A percentile compares a stretch with the other conserved stretches of the same genome.
Conservation (phyloP, 2,329 filamentous ascomycete species). For the Pyrenochaeta sp. region DNA sequence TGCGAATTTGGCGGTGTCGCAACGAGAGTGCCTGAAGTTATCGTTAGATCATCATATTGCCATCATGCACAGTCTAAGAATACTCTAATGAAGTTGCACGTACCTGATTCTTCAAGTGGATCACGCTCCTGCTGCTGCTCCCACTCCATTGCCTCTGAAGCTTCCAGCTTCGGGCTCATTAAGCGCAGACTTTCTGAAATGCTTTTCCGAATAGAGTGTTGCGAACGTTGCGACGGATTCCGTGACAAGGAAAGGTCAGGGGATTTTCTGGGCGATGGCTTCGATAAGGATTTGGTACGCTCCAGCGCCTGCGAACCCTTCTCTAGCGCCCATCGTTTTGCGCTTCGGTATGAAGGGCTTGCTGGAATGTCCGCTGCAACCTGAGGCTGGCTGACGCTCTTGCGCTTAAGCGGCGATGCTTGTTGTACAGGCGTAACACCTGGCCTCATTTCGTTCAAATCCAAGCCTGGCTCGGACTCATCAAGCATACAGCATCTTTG, state of each 20-base stretch:
- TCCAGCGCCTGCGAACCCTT: constrained; percentile 48
- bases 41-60: constrained; percentile 4
- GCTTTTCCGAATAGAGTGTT: constrained; percentile 44
- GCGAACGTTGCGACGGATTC: constrained; percentile 42
- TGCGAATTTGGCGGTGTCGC: constrained; percentile 40
- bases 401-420: constrained; percentile 42
- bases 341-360: constrained; percentile 45
- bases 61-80: not conserved
- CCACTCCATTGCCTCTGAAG: constrained; percentile 39
- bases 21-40: constrained; percentile 28
- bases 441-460: constrained; percentile 36
- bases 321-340: constrained; percentile 47
- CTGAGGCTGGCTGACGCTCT: constrained; percentile 37
- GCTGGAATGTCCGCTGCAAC: constrained; percentile 33
- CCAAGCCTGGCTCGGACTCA: constrained; percentile 44
- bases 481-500: constrained; percentile 52
- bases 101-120: constrained; percentile 39
- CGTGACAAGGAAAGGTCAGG: constrained; percentile 40
- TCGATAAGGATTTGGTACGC: constrained; percentile 44
- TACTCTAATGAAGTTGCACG: not conserved
- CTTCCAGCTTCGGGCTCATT: constrained; percentile 41
- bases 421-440: constrained; percentile 30
- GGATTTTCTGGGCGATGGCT: constrained; percentile 34
- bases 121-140: constrained; percentile 31
- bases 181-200: constrained; percentile 42